A percentile compares a stretch with the other conserved stretches of the same genome.
Evolutionary conservation across 495 filamentous ascomycete genomes (phyloP).

Genomic region (Staphylotrichum longicolle): DNA sequence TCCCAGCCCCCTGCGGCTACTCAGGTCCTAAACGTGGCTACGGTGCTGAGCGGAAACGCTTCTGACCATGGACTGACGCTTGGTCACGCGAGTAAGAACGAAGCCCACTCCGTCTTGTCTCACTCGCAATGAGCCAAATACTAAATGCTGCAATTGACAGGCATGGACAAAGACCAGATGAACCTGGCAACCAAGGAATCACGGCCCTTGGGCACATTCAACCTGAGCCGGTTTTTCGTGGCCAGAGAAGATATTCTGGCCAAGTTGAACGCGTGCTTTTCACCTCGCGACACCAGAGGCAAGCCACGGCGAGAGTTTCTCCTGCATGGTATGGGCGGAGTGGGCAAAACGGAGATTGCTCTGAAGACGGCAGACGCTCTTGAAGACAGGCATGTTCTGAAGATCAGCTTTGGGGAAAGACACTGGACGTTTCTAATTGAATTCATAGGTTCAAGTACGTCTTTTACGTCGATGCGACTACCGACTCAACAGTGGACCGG

Average conservation of each 20-base stretch:
- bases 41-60: background rate
- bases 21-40: background rate
- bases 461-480: slow-evolving; percentile 24
- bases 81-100: slow-evolving; percentile 15
- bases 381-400: slow-evolving; percentile 13
- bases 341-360: slow-evolving; percentile 29
- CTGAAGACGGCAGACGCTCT: slow-evolving; percentile 19
- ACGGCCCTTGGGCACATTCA: background rate
- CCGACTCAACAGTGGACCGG: slow-evolving; percentile 1
- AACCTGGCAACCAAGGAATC: slow-evolving; percentile 3
- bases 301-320: slow-evolving; percentile 18
- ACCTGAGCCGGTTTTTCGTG: slow-evolving; percentile 22
- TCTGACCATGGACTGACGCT: slow-evolving; percentile 16
- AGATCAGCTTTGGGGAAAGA: background rate
- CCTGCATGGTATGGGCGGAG: slow-evolving; percentile 25
- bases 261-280: slow-evolving; percentile 14
- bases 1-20: background rate
- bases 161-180: slow-evolving; percentile 9
- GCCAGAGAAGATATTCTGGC: slow-evolving; percentile 22
- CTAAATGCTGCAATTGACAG: too few species aligned
- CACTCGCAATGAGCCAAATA: too few species aligned
- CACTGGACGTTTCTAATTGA: background rate
- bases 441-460: slow-evolving; percentile 17
- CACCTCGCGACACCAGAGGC: background rate
- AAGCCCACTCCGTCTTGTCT: too few species aligned